These are phyloP conservation scores for Begonia peltatifolia DNA, from an alignment of 306 rosid species.

Conservation along the genomic window DNA sequence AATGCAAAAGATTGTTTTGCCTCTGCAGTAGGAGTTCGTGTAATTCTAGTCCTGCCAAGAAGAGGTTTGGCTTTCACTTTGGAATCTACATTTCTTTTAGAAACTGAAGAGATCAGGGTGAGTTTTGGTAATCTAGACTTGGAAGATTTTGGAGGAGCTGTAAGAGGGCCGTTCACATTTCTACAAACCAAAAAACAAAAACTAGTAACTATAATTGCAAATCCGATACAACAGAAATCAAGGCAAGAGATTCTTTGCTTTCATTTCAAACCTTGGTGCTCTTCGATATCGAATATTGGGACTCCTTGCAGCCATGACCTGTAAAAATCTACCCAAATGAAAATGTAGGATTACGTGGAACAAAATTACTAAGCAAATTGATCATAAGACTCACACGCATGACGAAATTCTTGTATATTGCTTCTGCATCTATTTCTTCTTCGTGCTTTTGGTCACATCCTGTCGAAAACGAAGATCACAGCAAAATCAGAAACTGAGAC, in stretches of 20 bases:
- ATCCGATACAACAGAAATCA: neutral
- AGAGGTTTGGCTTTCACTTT: slow-evolving; percentile 27
- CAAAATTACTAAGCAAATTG: neutral
- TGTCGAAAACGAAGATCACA: slow-evolving; percentile 5
- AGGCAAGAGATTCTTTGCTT: neutral
- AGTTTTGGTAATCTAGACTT: slow-evolving; percentile 62
- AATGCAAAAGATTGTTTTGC: slow-evolving; percentile 32
- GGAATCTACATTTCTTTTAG: slow-evolving; percentile 26
- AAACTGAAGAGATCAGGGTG: slow-evolving; percentile 50
- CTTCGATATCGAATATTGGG: slow-evolving; percentile 63
- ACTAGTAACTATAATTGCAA: neutral
- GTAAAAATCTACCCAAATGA: slow-evolving; percentile 13
- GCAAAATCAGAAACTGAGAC: neutral
- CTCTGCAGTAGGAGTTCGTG: slow-evolving; percentile 42
- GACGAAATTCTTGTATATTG: slow-evolving; percentile 54
- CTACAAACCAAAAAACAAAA: slow-evolving; percentile 17
- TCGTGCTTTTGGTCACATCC: slow-evolving; percentile 92
- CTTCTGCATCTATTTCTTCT: slow-evolving; percentile 68
- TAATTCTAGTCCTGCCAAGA: slow-evolving; percentile 22
- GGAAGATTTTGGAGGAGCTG: slow-evolving; percentile 68
- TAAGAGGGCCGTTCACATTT: slow-evolving; percentile 61
- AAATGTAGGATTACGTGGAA: neutral
- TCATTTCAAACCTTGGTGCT: slow-evolving; percentile 31
- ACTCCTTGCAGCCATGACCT: slow-evolving; percentile 98
- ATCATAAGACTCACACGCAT: slow-evolving; percentile 48